Conservation (phyloP, 139 green algal species). For the Tetradesmus lagerheimii region DNA sequence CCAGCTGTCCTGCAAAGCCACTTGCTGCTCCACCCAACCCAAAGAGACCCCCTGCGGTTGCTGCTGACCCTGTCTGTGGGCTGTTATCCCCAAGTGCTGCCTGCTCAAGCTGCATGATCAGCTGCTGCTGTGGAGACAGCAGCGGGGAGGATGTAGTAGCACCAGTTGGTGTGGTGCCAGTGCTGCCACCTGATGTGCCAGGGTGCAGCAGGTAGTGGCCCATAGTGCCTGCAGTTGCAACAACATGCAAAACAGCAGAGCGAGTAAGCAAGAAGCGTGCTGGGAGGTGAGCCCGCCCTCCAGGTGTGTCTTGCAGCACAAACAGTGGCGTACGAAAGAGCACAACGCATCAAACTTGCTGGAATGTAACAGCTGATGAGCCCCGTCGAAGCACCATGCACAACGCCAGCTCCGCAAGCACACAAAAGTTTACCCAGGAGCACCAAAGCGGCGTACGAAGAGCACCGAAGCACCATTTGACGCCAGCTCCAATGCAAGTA, state of each 20-base stretch:
- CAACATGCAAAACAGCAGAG: background rate
- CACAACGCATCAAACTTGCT: no score
- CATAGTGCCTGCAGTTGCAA: background rate
- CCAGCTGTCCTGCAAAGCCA: background rate
- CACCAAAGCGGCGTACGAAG: no score
- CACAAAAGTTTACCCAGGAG: no score
- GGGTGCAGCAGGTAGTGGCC: slow-evolving; percentile 2
- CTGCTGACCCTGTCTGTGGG: background rate
- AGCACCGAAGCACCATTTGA: no score
- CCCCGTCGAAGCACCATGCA: no score
- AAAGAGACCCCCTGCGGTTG: background rate
- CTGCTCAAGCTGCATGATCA: slow-evolving; percentile 29
- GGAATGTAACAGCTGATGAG: no score
- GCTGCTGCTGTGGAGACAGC: slow-evolving; percentile 37
- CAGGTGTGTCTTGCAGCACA: no score
- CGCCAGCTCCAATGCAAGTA: no score
- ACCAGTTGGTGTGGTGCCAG: background rate
- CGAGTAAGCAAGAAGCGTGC: background rate
- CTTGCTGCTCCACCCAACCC: background rate
- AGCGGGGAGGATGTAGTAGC: background rate
- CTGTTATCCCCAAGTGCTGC: slow-evolving; percentile 8
- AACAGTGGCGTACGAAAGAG: no score
- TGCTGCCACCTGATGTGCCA: background rate
- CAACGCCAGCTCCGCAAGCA: no score
- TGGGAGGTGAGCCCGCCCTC: no score